These are phyloP conservation scores for Craspedostauros australis DNA, from an alignment of 108 stramenopile species.

Conservation along the genomic window DNA sequence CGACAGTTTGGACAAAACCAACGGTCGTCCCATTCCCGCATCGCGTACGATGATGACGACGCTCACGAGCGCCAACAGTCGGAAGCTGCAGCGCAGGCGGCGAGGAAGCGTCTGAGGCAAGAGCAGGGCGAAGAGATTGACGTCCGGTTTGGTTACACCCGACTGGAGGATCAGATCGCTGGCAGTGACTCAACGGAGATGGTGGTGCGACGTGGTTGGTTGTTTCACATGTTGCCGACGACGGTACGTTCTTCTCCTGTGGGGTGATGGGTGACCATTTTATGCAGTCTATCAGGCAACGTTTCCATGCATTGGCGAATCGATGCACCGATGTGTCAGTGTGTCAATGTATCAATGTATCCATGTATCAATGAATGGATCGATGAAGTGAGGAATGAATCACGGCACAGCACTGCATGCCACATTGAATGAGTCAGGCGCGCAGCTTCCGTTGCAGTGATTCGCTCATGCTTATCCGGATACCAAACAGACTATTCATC, in stretches of 20 bases:
- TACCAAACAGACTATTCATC: too few species aligned
- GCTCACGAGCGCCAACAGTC: slow-evolving; percentile 7
- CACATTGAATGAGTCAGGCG: slow-evolving; percentile 1
- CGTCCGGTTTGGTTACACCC: slow-evolving; percentile 51
- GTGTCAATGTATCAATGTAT: too few species aligned
- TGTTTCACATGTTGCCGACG: slow-evolving; percentile 88
- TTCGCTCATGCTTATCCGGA: too few species aligned
- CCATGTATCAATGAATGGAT: too few species aligned
- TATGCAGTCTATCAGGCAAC: too few species aligned
- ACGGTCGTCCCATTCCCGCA: not conserved
- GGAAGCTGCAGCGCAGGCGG: slow-evolving; percentile 23
- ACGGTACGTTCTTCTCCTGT: slow-evolving; percentile 59
- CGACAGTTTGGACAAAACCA: slow-evolving; percentile 50
- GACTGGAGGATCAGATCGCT: slow-evolving; percentile 31
- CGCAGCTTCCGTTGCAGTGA: too few species aligned
- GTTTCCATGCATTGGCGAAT: too few species aligned
- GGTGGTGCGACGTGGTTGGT: slow-evolving; percentile 64
- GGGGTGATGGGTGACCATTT: too few species aligned
- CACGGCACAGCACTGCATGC: not conserved
- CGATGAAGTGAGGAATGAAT: too few species aligned
- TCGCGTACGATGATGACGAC: slow-evolving; percentile 8
- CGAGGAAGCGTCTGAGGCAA: slow-evolving; percentile 28
- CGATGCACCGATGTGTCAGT: too few species aligned
- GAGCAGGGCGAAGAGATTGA: slow-evolving; percentile 52
- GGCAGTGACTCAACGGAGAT: not conserved